phyloP scores from a whole-genome alignment of 805 yeast genomes.

The Lachancea cidri region DNA sequence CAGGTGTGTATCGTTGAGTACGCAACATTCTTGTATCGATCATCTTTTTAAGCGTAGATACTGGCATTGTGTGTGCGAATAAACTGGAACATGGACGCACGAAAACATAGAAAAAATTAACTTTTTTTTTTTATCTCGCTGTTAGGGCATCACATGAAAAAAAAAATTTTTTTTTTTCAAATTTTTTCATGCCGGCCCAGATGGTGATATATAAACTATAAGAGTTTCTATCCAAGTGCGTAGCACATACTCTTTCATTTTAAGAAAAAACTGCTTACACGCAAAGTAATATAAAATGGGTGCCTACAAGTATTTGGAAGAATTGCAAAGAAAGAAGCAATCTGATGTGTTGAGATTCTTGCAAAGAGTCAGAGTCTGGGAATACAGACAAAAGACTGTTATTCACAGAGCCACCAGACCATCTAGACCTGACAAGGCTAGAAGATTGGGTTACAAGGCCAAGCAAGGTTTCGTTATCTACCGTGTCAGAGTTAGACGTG shows the following conservation, averaged over 20 bases:
- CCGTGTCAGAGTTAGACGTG: conserved; percentile 99
- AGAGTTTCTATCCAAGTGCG: too few relatives aligned
- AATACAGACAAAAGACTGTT: conserved; percentile 98
- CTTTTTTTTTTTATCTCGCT: too few relatives aligned
- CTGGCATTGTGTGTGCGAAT: too few relatives aligned
- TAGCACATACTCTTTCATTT: too few relatives aligned
- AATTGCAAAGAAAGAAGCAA: conserved; percentile 99
- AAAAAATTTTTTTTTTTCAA: too few relatives aligned
- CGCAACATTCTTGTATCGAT: conserved; percentile 5
- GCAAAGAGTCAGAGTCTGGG: conserved; percentile 99
- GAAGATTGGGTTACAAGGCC: conserved; percentile 99
- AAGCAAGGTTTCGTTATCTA: conserved; percentile 98
- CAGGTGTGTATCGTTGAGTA: too few relatives aligned
- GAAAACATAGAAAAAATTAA: too few relatives aligned
- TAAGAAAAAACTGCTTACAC: conserved; percentile 5
- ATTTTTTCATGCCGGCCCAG: too few relatives aligned
- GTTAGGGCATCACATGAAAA: too few relatives aligned
- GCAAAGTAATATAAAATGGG: conserved; percentile 58
- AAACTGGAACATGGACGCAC: too few relatives aligned
- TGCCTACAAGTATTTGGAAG: conserved; percentile 99
- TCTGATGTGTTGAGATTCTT: conserved; percentile 98
- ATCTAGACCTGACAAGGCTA: conserved; percentile 99
- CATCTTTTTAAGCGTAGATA: too few relatives aligned
- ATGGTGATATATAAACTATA: too few relatives aligned
- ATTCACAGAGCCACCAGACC: conserved; percentile 99